Evolutionary conservation across 208 protist genomes (phyloP), one percentile per base, ranked within the genome.

Genomic region (Wallacemonas rigidus): DNA sequence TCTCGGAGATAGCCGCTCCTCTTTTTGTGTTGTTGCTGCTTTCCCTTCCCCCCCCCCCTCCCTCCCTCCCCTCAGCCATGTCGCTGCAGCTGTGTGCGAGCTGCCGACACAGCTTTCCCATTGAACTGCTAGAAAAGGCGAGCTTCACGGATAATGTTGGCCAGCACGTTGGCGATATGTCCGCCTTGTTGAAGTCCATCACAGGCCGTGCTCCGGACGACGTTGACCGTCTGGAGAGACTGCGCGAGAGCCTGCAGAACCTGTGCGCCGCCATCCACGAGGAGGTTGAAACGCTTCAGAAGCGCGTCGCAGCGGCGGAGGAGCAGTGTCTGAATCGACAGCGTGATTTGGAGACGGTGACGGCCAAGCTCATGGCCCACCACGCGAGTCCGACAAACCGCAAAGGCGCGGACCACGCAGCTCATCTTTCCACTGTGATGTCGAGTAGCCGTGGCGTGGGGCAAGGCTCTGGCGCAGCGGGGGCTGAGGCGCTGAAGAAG

Each of bases 51-150:
- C 5, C 8, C 39, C 26, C 8, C 44, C 11, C 43, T 47, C 14
- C 3, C 38, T 71, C 6, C 26, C 26, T 61, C 11, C 6, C 11
- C 11, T 71, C 3, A 45, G 11, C 39, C 57, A 88, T 88, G 81
- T 35, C 86, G 8, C 72, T 89, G 51, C 77, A 86, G 80, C 74
- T 96, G 17, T 96, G 92, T 65, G 86, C 83, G 11, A 87, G 85
- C 74, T 97, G 92, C 45, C 79, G 84, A 2, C 87, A 95, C 80
- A 79, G 65, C 63, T 97, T 92, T 63, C 92, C 92, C 2, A 61
- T 74, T 9, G 77, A 67, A 14, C 58, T 81, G 53, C 76, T 96
- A 11, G 63, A 72, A 36, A 76, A 80, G 54, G 83, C 82, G 39
- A 73, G 83, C 63, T 95, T 96, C 73, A 92, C 79, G 64, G 88